Evolutionary conservation across 2,329 filamentous ascomycete species (phyloP).

Genomic region (Diaporthe amygdali): DNA sequence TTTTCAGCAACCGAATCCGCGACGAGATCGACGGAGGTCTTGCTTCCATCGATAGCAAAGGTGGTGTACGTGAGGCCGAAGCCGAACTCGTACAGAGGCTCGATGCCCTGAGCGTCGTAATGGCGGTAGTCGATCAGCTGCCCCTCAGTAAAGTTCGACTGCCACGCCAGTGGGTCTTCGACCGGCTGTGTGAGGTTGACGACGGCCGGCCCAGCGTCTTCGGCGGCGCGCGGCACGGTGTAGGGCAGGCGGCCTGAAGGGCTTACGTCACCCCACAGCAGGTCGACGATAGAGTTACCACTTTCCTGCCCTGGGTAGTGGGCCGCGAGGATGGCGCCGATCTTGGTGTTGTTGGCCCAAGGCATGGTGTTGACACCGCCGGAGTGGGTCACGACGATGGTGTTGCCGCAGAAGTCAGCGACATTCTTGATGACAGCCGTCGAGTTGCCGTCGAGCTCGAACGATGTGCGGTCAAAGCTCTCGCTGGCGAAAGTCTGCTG

Average conservation of each 20-base stretch:
- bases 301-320: slow-evolving; percentile 66
- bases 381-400: slow-evolving; percentile 61
- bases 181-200: slow-evolving; percentile 53
- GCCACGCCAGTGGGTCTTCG: slow-evolving; percentile 35
- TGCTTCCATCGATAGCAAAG: neutral
- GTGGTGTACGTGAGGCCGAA: slow-evolving; percentile 57
- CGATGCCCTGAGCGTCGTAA: slow-evolving; percentile 53
- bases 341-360: slow-evolving; percentile 61
- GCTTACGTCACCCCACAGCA: slow-evolving; percentile 65
- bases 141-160: slow-evolving; percentile 57
- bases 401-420: slow-evolving; percentile 50
- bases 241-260: slow-evolving; percentile 66
- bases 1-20: slow-evolving; percentile 29
- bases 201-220: slow-evolving; percentile 40
- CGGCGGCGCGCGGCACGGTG: slow-evolving; percentile 57
- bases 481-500: slow-evolving; percentile 65
- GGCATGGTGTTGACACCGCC: slow-evolving; percentile 62
- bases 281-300: slow-evolving; percentile 63
- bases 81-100: slow-evolving; percentile 58
- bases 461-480: slow-evolving; percentile 55
- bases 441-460: slow-evolving; percentile 63
- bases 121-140: slow-evolving; percentile 61
- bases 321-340: slow-evolving; percentile 65
- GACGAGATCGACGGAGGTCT: slow-evolving; percentile 33
- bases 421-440: slow-evolving; percentile 62